Evolutionary conservation across 129 eudicot species (phyloP).

Genomic region (Artemisia annua): DNA sequence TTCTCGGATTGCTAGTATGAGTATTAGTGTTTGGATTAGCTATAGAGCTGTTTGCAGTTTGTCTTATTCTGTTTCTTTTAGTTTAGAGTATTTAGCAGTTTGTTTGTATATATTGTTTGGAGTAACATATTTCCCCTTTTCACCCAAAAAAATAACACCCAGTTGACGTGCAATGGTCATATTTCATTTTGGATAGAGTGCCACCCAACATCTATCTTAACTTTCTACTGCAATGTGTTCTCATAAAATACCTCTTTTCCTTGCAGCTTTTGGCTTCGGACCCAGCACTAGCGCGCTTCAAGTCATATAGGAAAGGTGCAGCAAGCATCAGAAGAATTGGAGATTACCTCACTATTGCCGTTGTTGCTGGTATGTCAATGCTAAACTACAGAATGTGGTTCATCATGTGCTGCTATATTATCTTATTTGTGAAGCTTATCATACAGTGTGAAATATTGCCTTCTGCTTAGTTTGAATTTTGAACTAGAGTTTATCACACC

Average conservation of each 20-base stretch:
- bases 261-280: constrained; percentile 80
- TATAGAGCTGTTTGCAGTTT: no score
- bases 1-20: no score
- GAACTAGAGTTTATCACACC: no score
- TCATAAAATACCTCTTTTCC: constrained; percentile 11
- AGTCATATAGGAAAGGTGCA: constrained; percentile 69
- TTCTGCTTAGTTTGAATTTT: not conserved
- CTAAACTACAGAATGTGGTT: constrained; percentile 5
- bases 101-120: no score
- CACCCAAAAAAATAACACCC: not conserved
- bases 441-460: not conserved
- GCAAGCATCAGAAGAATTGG: constrained; percentile 58
- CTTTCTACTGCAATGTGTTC: not conserved
- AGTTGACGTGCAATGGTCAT: constrained; percentile 11
- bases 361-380: constrained; percentile 74
- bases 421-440: not conserved
- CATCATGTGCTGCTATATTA: not conserved
- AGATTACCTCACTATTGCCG: constrained; percentile 71
- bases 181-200: not conserved
- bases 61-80: no score
- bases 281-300: constrained; percentile 74
- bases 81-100: no score
- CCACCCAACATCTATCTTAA: constrained; percentile 4
- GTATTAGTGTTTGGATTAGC: no score
- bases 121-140: no score